A percentile compares a stretch with the other conserved stretches of the same genome.
phyloP scores from a whole-genome alignment of 1,284 basidiomycete genomes.

The Papiliotrema nemorosa region DNA sequence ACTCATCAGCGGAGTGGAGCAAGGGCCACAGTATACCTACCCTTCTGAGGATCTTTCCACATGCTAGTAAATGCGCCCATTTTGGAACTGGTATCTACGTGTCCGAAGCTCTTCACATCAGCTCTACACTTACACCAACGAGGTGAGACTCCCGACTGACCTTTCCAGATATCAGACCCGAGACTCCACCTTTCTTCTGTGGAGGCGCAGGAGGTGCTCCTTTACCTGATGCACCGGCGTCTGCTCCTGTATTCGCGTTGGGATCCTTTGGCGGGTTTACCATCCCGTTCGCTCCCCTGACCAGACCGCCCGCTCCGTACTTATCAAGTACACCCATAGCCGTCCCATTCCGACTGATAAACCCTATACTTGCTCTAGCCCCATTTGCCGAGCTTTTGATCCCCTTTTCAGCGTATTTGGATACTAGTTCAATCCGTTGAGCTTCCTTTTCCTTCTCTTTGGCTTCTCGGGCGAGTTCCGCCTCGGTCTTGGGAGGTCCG shows the following conservation, averaged over 20 bases:
- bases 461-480: background rate
- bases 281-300: constrained; percentile 20
- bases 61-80: constrained; percentile 34
- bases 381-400: constrained; percentile 25
- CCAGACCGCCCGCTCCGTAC: constrained; percentile 23
- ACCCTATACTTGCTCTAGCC: constrained; percentile 16
- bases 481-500: background rate
- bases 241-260: constrained; percentile 3
- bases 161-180: constrained; percentile 20
- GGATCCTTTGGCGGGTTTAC: constrained; percentile 6
- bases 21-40: constrained; percentile 8
- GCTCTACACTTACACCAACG: background rate
- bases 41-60: constrained; percentile 38
- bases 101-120: constrained; percentile 28
- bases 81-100: constrained; percentile 32
- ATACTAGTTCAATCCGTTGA: constrained; percentile 22
- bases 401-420: constrained; percentile 22
- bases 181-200: constrained; percentile 18
- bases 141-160: constrained; percentile 10
- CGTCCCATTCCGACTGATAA: constrained; percentile 23
- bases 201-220: constrained; percentile 12
- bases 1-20: no score
- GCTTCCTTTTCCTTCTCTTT: constrained; percentile 4
- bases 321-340: constrained; percentile 32
- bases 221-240: background rate